Evolutionary conservation across 352 stramenopile species (phyloP), one percentile per base, ranked within the genome.

Genomic region (Saprolegnia parasitica): DNA sequence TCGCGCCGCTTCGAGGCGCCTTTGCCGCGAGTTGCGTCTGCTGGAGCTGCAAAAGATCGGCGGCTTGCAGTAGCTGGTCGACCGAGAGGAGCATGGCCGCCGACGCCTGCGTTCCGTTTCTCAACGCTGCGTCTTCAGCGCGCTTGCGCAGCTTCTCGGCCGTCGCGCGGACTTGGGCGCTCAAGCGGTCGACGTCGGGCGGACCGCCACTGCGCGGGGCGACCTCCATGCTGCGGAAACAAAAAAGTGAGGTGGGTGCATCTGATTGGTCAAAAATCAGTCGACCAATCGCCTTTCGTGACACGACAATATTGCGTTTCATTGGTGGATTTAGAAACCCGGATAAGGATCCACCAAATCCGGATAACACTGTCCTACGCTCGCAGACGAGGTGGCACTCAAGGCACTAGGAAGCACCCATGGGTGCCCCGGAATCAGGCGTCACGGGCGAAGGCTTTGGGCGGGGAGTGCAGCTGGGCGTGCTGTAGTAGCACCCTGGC

Each of bases 141-240:
- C 63, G 32, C 32, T 70, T 70, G 15, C 54, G 32, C 4, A 70
- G 50, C 42, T 70, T 70, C 49, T 70, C 63, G 21, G 63, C 63
- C 9, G 55, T 70, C 11, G 42, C 63, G 18, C 63, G 46, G 9
- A 70, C 63, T 29, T 70, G 63, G 10, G 23, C 32, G 39, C 63
- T 70, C 47, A 70, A 57, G 63, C 49, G 11, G 63, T 39, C 42
- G 49, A 58, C 63, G 50, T 70, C 47, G 18, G 18, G 8, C 24
- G 24, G 24, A 4, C 52, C 52, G 52, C 52, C 42, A n/a, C 42
- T 49, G 42, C 42, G 42, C 42, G 42, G 42, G 18, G 42, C 13
- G 42, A 10, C 13, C 42, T 49, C 42, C 42, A 49, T 49, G 42
- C 42, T 49, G 42, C 13, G 3, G 8, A n/a, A 15, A 49, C 42